Conservation (phyloP, 192 early-diverging fungal species). For the Gryganskiella cystojenkinii region DNA sequence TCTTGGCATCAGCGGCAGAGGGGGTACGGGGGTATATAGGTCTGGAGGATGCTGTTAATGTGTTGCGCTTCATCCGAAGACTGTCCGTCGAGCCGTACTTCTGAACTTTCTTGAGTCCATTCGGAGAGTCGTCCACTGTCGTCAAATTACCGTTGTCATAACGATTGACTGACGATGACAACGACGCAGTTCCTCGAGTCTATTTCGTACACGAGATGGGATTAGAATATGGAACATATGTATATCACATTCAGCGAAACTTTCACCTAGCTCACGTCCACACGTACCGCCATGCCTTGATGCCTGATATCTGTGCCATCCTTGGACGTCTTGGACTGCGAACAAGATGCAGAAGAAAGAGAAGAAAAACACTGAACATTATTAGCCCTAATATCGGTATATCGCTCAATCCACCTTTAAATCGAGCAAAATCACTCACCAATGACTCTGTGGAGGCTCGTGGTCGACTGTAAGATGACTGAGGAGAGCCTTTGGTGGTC, state of each 20-base stretch:
- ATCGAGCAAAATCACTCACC: too few relatives aligned
- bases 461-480: conserved; percentile 11
- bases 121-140: conserved; percentile 16
- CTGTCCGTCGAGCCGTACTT: conserved; percentile 27
- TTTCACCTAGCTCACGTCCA: too few relatives aligned
- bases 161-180: background rate
- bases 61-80: conserved; percentile 36
- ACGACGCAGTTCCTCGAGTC: too few relatives aligned
- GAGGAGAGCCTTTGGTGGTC: conserved; percentile 2
- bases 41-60: conserved; percentile 23
- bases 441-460: conserved; percentile 29
- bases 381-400: too few relatives aligned
- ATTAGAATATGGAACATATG: too few relatives aligned
- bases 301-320: background rate
- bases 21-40: conserved; percentile 33
- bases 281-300: background rate
- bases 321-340: background rate
- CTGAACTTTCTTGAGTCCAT: conserved; percentile 13
- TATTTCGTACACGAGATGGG: too few relatives aligned
- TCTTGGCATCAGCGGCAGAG: conserved; percentile 9
- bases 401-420: too few relatives aligned
- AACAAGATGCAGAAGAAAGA: background rate
- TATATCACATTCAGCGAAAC: too few relatives aligned
- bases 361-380: too few relatives aligned
- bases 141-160: too few relatives aligned